phyloP scores from a whole-genome alignment of 257 asterid genomes.

The Salvia miltiorrhiza region DNA sequence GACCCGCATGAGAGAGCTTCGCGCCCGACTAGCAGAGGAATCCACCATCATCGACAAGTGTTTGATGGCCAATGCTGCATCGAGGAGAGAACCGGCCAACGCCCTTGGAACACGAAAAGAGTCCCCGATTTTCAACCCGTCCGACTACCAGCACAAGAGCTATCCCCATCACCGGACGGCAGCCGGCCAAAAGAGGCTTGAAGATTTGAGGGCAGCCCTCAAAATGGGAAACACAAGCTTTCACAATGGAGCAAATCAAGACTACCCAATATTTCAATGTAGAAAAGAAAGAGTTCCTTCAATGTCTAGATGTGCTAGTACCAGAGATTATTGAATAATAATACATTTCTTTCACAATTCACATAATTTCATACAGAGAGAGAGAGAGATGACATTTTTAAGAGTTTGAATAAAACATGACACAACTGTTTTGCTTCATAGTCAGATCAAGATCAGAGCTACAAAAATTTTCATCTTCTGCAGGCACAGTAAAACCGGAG shows the following conservation, averaged over 20 bases:
- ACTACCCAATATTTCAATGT: conserved; percentile 43
- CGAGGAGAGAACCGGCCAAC: conserved; percentile 11
- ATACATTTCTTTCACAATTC: background rate
- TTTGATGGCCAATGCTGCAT: conserved; percentile 35
- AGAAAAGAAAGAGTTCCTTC: conserved; percentile 25
- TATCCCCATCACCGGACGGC: conserved; percentile 42
- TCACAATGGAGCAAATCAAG: background rate
- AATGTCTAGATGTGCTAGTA: conserved; percentile 29
- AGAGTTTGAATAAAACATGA: background rate
- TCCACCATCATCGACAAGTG: conserved; percentile 57
- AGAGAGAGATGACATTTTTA: background rate
- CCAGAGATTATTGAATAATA: conserved; percentile 23
- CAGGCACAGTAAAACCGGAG: background rate
- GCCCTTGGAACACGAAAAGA: conserved; percentile 23
- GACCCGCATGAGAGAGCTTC: conserved; percentile 41
- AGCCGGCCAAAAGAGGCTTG: conserved; percentile 27
- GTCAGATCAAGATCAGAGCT: background rate
- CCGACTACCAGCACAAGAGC: conserved; percentile 43
- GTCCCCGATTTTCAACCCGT: conserved; percentile 52
- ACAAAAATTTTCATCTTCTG: conserved; percentile 26
- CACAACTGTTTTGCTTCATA: background rate
- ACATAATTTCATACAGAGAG: background rate
- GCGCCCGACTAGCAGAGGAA: conserved; percentile 43
- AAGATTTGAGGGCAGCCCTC: conserved; percentile 16
- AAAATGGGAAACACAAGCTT: conserved; percentile 30